Evolutionary conservation across 2,329 filamentous ascomycete species (phyloP), one percentile per base, ranked within the genome.

Genomic region (Penicillium sp.): DNA sequence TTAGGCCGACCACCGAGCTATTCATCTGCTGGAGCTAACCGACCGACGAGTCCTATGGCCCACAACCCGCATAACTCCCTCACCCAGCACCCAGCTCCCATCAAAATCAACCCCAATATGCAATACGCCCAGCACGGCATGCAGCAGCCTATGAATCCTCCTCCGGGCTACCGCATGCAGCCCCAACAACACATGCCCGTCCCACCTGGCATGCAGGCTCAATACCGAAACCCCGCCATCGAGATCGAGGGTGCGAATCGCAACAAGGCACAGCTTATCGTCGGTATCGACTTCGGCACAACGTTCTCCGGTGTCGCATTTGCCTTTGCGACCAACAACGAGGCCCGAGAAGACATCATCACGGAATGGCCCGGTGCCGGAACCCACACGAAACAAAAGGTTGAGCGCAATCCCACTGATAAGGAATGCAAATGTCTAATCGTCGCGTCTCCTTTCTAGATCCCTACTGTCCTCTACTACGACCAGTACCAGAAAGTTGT

Each of bases 401-500:
- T 95, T 95, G 70, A 54, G 55, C 46, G 28, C 10, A 44, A 27
- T 23, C 41, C 18, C 20, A 37, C 52, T 50, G 57, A 55, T 10
- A 25, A 31, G 25, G 28, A 15, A 49, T 27, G 29, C 31, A 23
- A n/a, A 7, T 20, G n/a, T 40, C 44, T 27, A 27, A 31, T 15
- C n/a, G n/a, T n/a, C 18, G 15, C 27, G 13, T 24, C 32, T 32
- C 35, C 38, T 12, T 20, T 24, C 42, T 52, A 63, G 93, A 97
- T 98, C 62, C 93, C 93, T 13, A 97, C 93, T 12, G 93, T 98
- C n/a, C 82, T 98, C 53, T 98, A 98, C 78, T 98, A 98, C 69
- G 93, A 98, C 69, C 92, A 97, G 74, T 95, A 96, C 72, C 93
- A 98, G 68, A 96, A 97, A 73, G 93, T 98, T 42, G 93, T 97